These are phyloP conservation scores for Trichoderma arundinaceum DNA, from an alignment of 2,329 filamentous ascomycete species.

Conservation along the genomic window DNA sequence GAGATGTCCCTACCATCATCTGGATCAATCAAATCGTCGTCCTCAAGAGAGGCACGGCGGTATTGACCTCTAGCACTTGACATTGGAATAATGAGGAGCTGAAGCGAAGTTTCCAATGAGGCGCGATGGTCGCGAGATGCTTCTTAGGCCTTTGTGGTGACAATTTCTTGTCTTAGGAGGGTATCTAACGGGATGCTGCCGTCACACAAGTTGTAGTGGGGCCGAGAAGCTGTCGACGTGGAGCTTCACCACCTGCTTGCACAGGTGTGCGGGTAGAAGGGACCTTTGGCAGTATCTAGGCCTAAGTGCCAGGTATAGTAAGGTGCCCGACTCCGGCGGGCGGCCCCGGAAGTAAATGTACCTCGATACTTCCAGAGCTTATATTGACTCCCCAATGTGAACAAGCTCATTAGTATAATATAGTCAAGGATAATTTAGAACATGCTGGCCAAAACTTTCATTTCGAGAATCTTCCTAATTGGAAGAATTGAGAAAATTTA, in stretches of 20 bases:
- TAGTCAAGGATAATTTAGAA: too few species aligned
- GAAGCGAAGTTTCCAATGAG: background rate
- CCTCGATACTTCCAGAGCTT: background rate
- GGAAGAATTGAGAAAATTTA: too few species aligned
- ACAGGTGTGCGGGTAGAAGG: background rate
- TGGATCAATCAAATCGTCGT: constrained; percentile 77
- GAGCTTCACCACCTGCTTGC: background rate
- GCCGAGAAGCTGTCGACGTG: constrained; percentile 27
- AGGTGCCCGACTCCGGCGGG: background rate
- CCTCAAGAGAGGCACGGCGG: constrained; percentile 64
- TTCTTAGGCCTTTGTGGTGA: background rate
- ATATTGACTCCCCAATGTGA: too few species aligned
- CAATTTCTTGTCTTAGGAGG: background rate
- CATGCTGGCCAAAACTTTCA: too few species aligned
- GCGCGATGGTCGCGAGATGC: background rate
- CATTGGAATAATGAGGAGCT: constrained; percentile 44
- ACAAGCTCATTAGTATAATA: too few species aligned
- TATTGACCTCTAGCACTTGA: constrained; percentile 61
- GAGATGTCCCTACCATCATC: constrained; percentile 66
- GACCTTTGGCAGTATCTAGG: background rate
- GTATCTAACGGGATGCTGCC: constrained; percentile 4
- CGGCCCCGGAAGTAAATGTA: constrained; percentile 2
- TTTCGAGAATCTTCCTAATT: too few species aligned
- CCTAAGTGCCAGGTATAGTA: background rate
- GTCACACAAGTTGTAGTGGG: constrained; percentile 16